phyloP scores from a whole-genome alignment of 768 basidiomycete species.

The Hericium alpestre region DNA sequence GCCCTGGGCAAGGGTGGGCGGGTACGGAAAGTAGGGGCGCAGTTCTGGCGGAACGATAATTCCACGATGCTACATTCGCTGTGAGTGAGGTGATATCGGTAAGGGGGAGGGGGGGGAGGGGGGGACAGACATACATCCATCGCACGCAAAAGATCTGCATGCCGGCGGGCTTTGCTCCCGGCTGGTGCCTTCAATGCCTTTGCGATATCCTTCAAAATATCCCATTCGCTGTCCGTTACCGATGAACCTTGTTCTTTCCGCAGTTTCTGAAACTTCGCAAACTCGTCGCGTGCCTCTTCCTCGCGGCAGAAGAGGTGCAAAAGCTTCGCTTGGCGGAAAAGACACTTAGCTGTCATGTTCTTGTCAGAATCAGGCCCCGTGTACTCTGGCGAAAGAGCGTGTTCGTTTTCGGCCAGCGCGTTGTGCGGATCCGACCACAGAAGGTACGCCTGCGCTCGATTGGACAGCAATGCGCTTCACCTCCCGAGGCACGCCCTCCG shows the following conservation, averaged over 20 bases:
- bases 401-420: background rate
- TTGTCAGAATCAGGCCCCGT: background rate
- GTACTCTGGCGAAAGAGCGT: background rate
- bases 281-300: background rate
- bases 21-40: background rate
- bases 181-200: background rate
- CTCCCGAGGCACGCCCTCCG: background rate
- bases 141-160: background rate
- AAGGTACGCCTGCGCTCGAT: background rate
- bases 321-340: background rate
- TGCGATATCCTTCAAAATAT: background rate
- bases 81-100: too few relatives aligned
- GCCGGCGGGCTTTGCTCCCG: background rate
- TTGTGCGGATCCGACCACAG: background rate
- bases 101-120: too few relatives aligned
- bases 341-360: background rate
- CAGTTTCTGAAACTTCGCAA: background rate
- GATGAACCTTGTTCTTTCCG: background rate
- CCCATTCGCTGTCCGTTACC: background rate
- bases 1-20: background rate
- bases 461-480: background rate
- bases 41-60: background rate
- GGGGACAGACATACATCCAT: background rate
- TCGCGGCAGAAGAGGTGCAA: background rate
- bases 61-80: background rate